Evolutionary conservation across 2,329 filamentous ascomycete species (phyloP).

Genomic region (Curvularia verruculosa): DNA sequence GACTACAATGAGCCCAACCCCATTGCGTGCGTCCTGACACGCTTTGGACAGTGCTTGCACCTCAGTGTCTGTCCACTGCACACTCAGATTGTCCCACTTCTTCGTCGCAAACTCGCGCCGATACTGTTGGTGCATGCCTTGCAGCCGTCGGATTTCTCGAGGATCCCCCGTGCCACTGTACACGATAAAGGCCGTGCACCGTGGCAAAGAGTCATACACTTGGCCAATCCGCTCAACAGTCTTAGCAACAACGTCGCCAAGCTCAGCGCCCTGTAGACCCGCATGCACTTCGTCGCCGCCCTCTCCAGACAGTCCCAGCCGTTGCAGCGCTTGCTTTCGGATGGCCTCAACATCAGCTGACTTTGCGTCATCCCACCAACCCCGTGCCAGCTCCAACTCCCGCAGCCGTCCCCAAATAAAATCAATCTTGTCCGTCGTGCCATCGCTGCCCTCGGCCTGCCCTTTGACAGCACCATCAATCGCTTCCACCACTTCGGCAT

Average conservation of each 20-base stretch:
- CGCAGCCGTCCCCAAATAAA: constrained; percentile 68
- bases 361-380: constrained; percentile 64
- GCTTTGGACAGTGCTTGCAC: constrained; percentile 64
- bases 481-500: constrained; percentile 63
- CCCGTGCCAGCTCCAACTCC: constrained; percentile 64
- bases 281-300: constrained; percentile 26
- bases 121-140: constrained; percentile 62
- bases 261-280: constrained; percentile 35
- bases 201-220: constrained; percentile 63
- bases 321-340: constrained; percentile 34
- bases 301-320: constrained; percentile 29
- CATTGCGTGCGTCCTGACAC: constrained; percentile 62
- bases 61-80: constrained; percentile 69
- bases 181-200: constrained; percentile 66
- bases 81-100: constrained; percentile 67
- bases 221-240: constrained; percentile 59
- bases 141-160: constrained; percentile 61
- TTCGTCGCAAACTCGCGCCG: constrained; percentile 63
- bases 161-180: constrained; percentile 70
- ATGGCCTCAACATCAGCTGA: constrained; percentile 45
- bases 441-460: constrained; percentile 49
- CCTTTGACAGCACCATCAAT: constrained; percentile 60
- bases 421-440: constrained; percentile 62
- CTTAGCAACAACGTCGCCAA: constrained; percentile 55
- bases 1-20: constrained; percentile 64